These are phyloP conservation scores for Fusarium circinatum DNA, from an alignment of 2,329 filamentous ascomycete species.

Conservation along the genomic window DNA sequence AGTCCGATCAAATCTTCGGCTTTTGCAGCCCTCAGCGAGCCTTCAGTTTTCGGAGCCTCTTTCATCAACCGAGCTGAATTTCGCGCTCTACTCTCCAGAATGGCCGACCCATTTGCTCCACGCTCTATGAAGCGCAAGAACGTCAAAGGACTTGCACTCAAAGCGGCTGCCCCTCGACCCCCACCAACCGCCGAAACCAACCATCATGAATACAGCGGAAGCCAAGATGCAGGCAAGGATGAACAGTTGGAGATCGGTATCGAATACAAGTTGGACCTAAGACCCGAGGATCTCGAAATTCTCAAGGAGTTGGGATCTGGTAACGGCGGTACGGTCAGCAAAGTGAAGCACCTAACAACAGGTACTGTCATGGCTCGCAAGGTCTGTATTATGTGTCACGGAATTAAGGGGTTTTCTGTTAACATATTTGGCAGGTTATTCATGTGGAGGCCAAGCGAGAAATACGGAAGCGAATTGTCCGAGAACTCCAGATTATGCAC, in stretches of 20 bases:
- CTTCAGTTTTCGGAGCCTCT: neutral
- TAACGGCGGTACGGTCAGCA: slow-evolving; percentile 98
- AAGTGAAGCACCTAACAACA: slow-evolving; percentile 93
- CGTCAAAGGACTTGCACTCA: slow-evolving; percentile 93
- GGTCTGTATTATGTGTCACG: slow-evolving; percentile 61
- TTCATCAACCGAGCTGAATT: slow-evolving; percentile 13
- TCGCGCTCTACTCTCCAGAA: slow-evolving; percentile 48
- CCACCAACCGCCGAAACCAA: slow-evolving; percentile 78
- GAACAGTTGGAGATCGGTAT: slow-evolving; percentile 91
- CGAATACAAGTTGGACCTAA: slow-evolving; percentile 93
- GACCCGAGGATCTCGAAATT: slow-evolving; percentile 90
- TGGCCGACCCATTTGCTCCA: slow-evolving; percentile 72
- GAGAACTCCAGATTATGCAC: slow-evolving; percentile 98
- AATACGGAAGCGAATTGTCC: slow-evolving; percentile 94
- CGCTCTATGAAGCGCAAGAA: slow-evolving; percentile 99
- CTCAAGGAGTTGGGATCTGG: slow-evolving; percentile 95
- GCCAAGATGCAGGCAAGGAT: slow-evolving; percentile 65
- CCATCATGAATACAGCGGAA: slow-evolving; percentile 68
- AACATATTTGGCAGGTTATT: slow-evolving; percentile 74
- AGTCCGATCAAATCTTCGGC: slow-evolving; percentile 21
- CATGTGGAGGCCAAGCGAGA: slow-evolving; percentile 98
- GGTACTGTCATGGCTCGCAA: slow-evolving; percentile 98
- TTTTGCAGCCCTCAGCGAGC: slow-evolving; percentile 11
- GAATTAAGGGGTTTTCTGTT: slow-evolving; percentile 11
- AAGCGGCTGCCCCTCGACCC: slow-evolving; percentile 77